Evolutionary conservation across 1,284 basidiomycete species (phyloP), one percentile per base, ranked within the genome.

Genomic region (Prillingera fragicola): DNA sequence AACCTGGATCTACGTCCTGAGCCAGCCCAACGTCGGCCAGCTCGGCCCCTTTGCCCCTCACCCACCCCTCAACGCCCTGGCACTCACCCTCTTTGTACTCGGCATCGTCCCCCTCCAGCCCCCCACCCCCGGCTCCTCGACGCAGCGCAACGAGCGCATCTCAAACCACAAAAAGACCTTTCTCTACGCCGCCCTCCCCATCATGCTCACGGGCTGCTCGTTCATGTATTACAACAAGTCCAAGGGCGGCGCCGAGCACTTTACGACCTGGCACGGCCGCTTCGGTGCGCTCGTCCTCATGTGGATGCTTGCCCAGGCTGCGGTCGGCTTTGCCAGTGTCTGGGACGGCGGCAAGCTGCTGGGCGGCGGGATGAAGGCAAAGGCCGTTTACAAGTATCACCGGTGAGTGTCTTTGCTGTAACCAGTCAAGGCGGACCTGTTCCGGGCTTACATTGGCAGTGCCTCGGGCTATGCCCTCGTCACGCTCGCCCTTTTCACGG

Each of bases 171-270:
- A 66, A 49, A 41, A 37, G 15, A 15, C 65, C 22, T 50, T 69
- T 29, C 49, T 61, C 22, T 55, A 52, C 18, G 35, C 65, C 15
- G 57, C 58, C 9, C 39, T 69, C 8, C 69, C 69, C 2, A 38
- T 55, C 14, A 52, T 71, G 49, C 44, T 54, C 5, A 8, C 67
- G 15, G 69, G 69, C 14, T 57, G 62, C 7, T 41, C 50, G 10
- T 56, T 57, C 13, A 71, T 73, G 65, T 62, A 55, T 46, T 68
- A 55, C 43, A 71, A 72, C 60, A 73, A 73, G 48, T 43, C 58
- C 28, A 21, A 56, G 0, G 62, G 70, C 41, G 42, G 48, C 4
- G 65, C 67, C 0, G 29, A 42, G 27, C 71, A 72, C 48, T 67
- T 66, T 24, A 67, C 63, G 15, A 64, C 64, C 3, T 65, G 64